phyloP scores from a whole-genome alignment of 2,329 filamentous ascomycete species.

The Beauveria rudraprayagi region DNA sequence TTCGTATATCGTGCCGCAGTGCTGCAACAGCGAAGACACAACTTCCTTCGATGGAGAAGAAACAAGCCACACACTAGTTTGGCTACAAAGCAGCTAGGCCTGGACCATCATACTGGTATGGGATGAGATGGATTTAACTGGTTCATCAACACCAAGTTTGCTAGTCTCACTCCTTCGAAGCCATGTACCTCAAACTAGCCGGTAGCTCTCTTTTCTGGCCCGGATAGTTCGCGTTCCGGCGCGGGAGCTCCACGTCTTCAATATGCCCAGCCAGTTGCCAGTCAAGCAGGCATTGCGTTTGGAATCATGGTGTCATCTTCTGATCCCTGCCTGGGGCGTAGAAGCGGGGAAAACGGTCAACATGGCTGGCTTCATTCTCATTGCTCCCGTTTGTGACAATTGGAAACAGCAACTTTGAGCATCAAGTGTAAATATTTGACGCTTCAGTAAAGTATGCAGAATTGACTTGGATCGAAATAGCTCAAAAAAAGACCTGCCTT shows the following conservation, averaged over 20 bases:
- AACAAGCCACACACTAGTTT: too few relatives aligned
- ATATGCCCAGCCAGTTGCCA: background rate
- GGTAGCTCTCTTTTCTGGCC: background rate
- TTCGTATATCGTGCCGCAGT: too few relatives aligned
- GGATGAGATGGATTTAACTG: too few relatives aligned
- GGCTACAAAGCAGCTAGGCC: too few relatives aligned
- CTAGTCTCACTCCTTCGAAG: background rate
- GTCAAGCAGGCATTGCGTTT: background rate
- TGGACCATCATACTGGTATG: background rate
- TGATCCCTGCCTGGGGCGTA: background rate
- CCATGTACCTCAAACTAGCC: background rate
- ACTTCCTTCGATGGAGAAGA: too few relatives aligned
- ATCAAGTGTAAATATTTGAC: too few relatives aligned
- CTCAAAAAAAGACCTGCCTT: too few relatives aligned
- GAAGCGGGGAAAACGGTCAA: background rate
- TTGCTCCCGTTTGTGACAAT: too few relatives aligned
- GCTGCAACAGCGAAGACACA: too few relatives aligned
- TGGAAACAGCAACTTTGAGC: too few relatives aligned
- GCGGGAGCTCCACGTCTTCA: background rate
- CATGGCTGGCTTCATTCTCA: background rate
- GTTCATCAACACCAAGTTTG: background rate
- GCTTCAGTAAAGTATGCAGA: too few relatives aligned
- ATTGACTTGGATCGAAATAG: too few relatives aligned
- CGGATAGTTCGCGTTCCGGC: conserved; percentile 5
- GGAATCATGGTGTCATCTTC: conserved; percentile 9